These are phyloP conservation scores for Flaveria robusta DNA, from an alignment of 129 eudicot species.

Conservation along the genomic window DNA sequence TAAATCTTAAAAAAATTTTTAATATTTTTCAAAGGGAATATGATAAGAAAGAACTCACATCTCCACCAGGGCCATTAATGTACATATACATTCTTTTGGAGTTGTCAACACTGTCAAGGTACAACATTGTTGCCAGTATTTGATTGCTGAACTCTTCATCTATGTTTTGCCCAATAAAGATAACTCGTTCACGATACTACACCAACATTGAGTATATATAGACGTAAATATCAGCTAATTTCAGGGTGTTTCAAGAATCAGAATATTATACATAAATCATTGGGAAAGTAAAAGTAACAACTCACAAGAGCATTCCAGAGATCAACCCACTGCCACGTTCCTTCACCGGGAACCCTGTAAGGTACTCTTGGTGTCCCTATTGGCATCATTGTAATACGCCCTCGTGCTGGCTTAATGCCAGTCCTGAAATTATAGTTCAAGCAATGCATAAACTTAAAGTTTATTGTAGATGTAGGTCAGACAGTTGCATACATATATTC, in stretches of 20 bases:
- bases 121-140: conserved; percentile 76
- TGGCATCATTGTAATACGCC: conserved; percentile 76
- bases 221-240: background rate
- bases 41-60: conserved; percentile 60
- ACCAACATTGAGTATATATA: conserved; percentile 21
- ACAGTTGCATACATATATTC: background rate
- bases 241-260: background rate
- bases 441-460: background rate
- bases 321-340: conserved; percentile 85
- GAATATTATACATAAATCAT: background rate
- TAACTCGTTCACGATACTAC: conserved; percentile 88
- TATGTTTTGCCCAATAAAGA: conserved; percentile 69
- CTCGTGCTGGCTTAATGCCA: conserved; percentile 57
- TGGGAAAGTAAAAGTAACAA: background rate
- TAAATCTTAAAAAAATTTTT: background rate
- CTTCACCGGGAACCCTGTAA: conserved; percentile 60
- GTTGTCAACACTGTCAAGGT: conserved; percentile 72
- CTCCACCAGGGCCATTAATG: conserved; percentile 84
- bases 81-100: conserved; percentile 65
- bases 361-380: conserved; percentile 81
- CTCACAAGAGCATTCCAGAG: conserved; percentile 94
- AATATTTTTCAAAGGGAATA: background rate
- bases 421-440: conserved; percentile 42
- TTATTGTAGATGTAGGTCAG: background rate
- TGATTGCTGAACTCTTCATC: conserved; percentile 74